phyloP scores from a whole-genome alignment of 164 flowering plant genomes.

The Santalum album region DNA sequence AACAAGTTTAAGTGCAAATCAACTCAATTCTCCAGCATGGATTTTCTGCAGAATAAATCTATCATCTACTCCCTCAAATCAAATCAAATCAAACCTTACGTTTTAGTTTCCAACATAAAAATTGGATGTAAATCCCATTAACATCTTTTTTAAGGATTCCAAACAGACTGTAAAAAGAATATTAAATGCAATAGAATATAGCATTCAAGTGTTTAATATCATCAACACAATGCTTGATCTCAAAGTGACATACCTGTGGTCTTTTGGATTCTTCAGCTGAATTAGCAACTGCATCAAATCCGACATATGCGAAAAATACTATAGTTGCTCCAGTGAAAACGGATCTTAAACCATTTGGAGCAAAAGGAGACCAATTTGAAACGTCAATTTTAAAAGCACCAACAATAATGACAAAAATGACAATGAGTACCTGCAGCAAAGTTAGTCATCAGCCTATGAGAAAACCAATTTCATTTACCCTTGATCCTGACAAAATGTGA shows the following conservation, averaged over 20 bases:
- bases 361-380: conserved; percentile 95
- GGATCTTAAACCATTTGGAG: conserved; percentile 73
- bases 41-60: no score
- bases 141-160: background rate
- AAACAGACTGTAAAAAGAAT: background rate
- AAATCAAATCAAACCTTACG: no score
- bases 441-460: background rate
- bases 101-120: no score
- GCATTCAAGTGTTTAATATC: background rate
- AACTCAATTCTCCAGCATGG: no score
- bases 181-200: background rate
- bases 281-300: conserved; percentile 98
- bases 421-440: conserved; percentile 71
- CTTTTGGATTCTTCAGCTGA: conserved; percentile 95
- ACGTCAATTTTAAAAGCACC: conserved; percentile 90
- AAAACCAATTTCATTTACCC: background rate
- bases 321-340: conserved; percentile 92
- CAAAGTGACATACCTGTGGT: conserved; percentile 63
- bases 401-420: conserved; percentile 55
- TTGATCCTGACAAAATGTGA: background rate
- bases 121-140: no score
- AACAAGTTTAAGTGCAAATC: no score
- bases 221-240: background rate
- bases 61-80: no score
- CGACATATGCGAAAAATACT: conserved; percentile 97